Conservation (phyloP, 2,329 filamentous ascomycete species). For the Botryosphaeria dothidea region DNA sequence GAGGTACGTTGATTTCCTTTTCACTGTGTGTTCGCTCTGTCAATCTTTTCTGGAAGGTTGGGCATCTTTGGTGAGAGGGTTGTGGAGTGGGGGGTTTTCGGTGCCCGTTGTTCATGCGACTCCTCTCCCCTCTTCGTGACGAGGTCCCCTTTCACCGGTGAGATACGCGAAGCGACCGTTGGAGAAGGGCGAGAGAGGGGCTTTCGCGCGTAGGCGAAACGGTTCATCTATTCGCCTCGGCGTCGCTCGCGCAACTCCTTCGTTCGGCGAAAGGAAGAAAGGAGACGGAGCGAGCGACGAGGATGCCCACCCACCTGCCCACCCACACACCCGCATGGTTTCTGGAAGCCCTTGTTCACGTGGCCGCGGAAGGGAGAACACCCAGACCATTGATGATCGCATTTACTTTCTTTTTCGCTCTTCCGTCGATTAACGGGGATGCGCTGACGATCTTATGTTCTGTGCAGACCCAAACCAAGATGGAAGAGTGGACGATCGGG, state of each 20-base stretch:
- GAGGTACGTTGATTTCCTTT: slow-evolving; percentile 46
- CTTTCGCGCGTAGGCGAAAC: not conserved
- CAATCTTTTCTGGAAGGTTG: not conserved
- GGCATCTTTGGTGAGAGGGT: not conserved
- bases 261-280: not conserved
- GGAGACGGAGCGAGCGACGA: not conserved
- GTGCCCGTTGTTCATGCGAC: not conserved
- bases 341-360: not conserved
- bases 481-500: slow-evolving; percentile 75
- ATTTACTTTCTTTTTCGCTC: not conserved
- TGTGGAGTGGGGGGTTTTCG: not conserved
- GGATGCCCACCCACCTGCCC: too few species aligned
- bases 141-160: not conserved
- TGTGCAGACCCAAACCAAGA: slow-evolving; percentile 52
- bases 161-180: not conserved
- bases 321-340: not conserved
- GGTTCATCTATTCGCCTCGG: not conserved
- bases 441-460: slow-evolving; percentile 5
- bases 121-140: not conserved
- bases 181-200: too few species aligned
- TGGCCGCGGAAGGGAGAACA: not conserved
- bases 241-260: not conserved
- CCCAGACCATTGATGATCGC: not conserved
- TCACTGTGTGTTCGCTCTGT: not conserved
- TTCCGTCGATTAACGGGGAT: not conserved